These are phyloP conservation scores for Ziziphus jujuba DNA, from an alignment of 306 rosid species.

Conservation along the genomic window DNA sequence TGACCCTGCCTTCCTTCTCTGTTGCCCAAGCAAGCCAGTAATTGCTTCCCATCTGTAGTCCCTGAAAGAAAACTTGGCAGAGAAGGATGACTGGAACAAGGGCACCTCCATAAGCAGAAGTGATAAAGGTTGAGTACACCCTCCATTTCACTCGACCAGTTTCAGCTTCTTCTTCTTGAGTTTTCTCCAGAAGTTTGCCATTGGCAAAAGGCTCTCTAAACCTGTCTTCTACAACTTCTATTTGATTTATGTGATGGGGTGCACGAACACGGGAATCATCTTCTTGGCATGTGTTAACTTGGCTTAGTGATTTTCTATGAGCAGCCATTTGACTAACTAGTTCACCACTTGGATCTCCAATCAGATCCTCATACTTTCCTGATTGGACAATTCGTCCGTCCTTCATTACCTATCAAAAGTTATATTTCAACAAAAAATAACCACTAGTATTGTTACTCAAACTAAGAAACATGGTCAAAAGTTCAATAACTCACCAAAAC, in stretches of 20 bases:
- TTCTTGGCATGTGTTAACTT: conserved; percentile 49
- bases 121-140: conserved; percentile 80
- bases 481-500: conserved; percentile 53
- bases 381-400: conserved; percentile 68
- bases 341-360: conserved; percentile 54
- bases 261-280: conserved; percentile 32
- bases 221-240: conserved; percentile 54
- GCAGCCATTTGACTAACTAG: conserved; percentile 80
- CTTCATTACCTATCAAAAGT: conserved; percentile 63
- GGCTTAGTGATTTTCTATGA: conserved; percentile 63
- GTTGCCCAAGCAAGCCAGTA: conserved; percentile 97
- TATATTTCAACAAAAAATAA: not conserved
- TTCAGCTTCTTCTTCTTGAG: conserved; percentile 66
- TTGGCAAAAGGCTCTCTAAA: conserved; percentile 29
- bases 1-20: conserved; percentile 49
- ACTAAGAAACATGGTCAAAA: conserved; percentile 8
- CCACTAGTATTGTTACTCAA: not conserved
- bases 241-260: conserved; percentile 46
- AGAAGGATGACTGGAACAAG: conserved; percentile 82
- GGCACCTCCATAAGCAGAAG: conserved; percentile 71
- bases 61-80: conserved; percentile 81
- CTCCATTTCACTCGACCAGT: conserved; percentile 88
- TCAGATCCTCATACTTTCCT: conserved; percentile 70
- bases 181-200: conserved; percentile 37
- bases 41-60: conserved; percentile 85